phyloP scores from a whole-genome alignment of 495 filamentous ascomycete genomes.

The Aspergillus saccharolyticus region DNA sequence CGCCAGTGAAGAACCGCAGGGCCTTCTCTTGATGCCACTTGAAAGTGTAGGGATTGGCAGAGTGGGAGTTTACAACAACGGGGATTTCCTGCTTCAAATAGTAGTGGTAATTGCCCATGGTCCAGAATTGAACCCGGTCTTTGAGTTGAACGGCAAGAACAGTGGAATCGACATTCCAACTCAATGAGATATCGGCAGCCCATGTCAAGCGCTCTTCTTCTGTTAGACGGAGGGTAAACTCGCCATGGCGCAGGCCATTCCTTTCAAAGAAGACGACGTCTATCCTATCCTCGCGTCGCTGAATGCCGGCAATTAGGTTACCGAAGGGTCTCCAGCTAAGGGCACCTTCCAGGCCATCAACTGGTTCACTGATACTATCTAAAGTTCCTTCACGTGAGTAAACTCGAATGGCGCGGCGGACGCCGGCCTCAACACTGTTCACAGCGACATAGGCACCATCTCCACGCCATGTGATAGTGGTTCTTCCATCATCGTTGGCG shows the following conservation, averaged over 20 bases:
- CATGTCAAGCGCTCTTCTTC: constrained; percentile 51
- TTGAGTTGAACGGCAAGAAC: constrained; percentile 75
- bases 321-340: constrained; percentile 90
- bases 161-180: constrained; percentile 89
- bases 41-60: constrained; percentile 33
- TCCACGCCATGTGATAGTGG: constrained; percentile 84
- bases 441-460: constrained; percentile 90
- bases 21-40: constrained; percentile 85
- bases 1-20: constrained; percentile 55
- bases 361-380: constrained; percentile 89
- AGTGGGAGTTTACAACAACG: constrained; percentile 26
- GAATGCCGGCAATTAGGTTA: constrained; percentile 81
- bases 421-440: constrained; percentile 62
- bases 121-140: constrained; percentile 88
- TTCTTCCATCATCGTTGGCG: constrained; percentile 59
- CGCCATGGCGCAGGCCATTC: constrained; percentile 89
- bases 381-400: constrained; percentile 85
- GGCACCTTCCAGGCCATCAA: constrained; percentile 79
- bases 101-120: constrained; percentile 94
- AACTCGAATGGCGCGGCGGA: constrained; percentile 74
- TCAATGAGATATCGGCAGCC: constrained; percentile 56
- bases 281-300: constrained; percentile 60
- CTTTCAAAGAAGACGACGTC: constrained; percentile 94
- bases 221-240: constrained; percentile 71
- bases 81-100: constrained; percentile 92